These are phyloP conservation scores for Metschnikowia lunata DNA, from an alignment of 805 yeast genomes.

Conservation along the genomic window DNA sequence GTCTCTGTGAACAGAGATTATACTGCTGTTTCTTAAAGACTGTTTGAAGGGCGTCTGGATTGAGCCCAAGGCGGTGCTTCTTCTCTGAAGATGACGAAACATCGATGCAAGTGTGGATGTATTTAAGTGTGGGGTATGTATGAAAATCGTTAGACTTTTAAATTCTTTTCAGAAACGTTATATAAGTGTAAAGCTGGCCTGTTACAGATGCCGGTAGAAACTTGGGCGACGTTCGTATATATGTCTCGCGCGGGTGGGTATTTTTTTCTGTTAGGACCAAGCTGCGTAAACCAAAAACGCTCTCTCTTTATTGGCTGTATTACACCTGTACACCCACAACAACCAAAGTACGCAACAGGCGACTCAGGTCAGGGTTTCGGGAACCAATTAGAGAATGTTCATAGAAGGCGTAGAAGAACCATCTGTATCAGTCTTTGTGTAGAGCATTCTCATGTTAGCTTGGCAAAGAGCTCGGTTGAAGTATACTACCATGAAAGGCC, in stretches of 20 bases:
- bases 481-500: no score
- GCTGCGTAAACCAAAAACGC: conserved; percentile 17
- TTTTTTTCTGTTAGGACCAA: not conserved
- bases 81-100: conserved; percentile 21
- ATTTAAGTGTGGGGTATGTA: not conserved
- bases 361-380: no score
- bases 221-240: no score
- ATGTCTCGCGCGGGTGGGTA: no score
- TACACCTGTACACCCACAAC: conserved; percentile 11
- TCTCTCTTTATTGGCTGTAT: conserved; percentile 14
- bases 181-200: not conserved
- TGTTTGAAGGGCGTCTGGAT: conserved; percentile 7
- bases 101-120: conserved; percentile 9
- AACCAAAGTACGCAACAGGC: no score
- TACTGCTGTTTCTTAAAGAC: conserved; percentile 32
- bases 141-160: not conserved
- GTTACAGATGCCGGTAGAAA: not conserved
- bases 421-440: no score
- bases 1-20: conserved; percentile 68
- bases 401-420: no score
- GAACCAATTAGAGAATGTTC: no score
- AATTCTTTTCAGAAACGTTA: not conserved
- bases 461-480: no score
- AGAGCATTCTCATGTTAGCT: no score
- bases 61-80: conserved; percentile 11